phyloP scores from a whole-genome alignment of 331 rosid species.

The Acacia pycnantha region DNA sequence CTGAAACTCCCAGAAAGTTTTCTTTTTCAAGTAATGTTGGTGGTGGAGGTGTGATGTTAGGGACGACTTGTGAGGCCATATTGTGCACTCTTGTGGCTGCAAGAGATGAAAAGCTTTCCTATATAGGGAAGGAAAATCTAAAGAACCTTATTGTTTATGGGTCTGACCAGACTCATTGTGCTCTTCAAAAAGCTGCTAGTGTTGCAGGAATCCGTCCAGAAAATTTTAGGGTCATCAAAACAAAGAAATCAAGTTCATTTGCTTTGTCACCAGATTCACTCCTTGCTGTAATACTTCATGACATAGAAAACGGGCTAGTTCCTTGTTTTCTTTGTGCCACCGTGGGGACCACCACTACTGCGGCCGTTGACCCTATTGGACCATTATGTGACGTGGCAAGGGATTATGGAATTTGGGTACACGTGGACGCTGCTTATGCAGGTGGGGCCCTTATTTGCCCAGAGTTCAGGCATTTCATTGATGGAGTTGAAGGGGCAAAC shows the following conservation, averaged over 20 bases:
- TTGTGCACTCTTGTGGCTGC: conserved; percentile 57
- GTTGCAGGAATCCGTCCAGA: conserved; percentile 46
- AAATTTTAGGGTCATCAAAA: conserved; percentile 36
- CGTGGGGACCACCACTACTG: conserved; percentile 57
- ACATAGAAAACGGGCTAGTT: conserved; percentile 44
- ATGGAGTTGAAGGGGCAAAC: conserved; percentile 47
- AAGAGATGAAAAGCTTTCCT: conserved; percentile 33
- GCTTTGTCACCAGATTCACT: conserved; percentile 36
- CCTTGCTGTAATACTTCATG: conserved; percentile 23
- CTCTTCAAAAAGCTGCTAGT: conserved; percentile 47
- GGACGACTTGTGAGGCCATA: conserved; percentile 58
- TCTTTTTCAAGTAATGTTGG: conserved; percentile 39
- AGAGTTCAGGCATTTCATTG: conserved; percentile 45
- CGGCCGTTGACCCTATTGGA: conserved; percentile 47
- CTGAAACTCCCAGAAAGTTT: conserved; percentile 43
- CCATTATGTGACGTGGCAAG: conserved; percentile 45
- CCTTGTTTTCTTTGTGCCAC: conserved; percentile 55
- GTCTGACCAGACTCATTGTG: conserved; percentile 69
- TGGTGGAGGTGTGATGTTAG: conserved; percentile 71
- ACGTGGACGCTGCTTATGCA: conserved; percentile 71
- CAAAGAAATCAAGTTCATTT: conserved; percentile 16
- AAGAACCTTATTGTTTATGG: conserved; percentile 54
- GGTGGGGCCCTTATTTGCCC: conserved; percentile 63
- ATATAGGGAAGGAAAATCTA: conserved; percentile 11
- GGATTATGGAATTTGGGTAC: conserved; percentile 50